Evolutionary conservation across 768 basidiomycete species (phyloP), one percentile per base, ranked within the genome.

Genomic region (Jaapia argillacea): DNA sequence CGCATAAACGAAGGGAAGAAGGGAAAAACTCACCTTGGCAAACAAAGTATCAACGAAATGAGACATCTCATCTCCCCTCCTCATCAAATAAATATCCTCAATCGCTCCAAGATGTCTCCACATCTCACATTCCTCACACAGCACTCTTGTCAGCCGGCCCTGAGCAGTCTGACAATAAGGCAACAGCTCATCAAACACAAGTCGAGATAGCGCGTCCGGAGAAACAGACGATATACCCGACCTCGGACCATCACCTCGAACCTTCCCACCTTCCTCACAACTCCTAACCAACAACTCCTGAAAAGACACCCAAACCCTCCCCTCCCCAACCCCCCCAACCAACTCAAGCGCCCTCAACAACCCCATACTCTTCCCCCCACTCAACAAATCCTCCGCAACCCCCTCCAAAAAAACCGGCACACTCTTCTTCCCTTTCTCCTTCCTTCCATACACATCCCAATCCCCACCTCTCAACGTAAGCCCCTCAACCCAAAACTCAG

Each of bases 401-500:
- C 73, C 74, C 24, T 69, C 65, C 53, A 91, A 60, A 57, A 88
- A 85, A 33, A 62, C 55, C 1, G 88, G 85, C 25, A 77, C 50
- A 59, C 45, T 53, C 46, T 27, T 47, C 38, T 45, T 40, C 54
- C 50, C 18, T 52, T 53, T 26, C 40, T 48, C 23, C 53, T 56
- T 1, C 57, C 59, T 28, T 54, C 58, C 24, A 57, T 50, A 3
- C 56, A 33, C 28, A n/a, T n/a, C n/a, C n/a, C n/a, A n/a, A 14
- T 45, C 43, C 1, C 61, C 62, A 38, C 71, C 71, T 28, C 79
- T 62, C 47, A 87, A 56, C 2, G 64, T 63, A 58, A 81, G 88
- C 0, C 81, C 84, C 33, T 85, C 78, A 24, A 70, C 64, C 87
- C 87, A 91, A 54, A 87, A 87, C 44, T 88, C 84, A 0, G 79